Evolutionary conservation across 352 stramenopile species (phyloP).

Genomic region (Phytophthora citrophthora): DNA sequence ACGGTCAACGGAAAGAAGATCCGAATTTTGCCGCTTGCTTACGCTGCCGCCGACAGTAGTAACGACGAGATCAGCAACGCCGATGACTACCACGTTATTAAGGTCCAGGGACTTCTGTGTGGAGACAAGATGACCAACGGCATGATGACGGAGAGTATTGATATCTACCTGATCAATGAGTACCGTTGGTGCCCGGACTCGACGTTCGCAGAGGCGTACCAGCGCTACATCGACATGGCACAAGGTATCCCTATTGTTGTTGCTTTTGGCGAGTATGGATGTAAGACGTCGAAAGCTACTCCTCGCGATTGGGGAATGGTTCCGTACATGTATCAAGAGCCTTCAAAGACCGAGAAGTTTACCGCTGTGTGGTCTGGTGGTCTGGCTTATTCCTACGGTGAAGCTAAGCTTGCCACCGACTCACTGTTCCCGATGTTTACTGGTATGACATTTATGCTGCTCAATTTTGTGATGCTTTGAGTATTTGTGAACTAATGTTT

Average conservation of each 20-base stretch:
- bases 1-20: slow-evolving; percentile 84
- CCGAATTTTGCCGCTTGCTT: slow-evolving; percentile 78
- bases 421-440: slow-evolving; percentile 87
- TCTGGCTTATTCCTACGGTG: slow-evolving; percentile 85
- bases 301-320: slow-evolving; percentile 80
- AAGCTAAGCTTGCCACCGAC: slow-evolving; percentile 74
- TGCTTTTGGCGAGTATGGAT: slow-evolving; percentile 85
- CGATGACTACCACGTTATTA: slow-evolving; percentile 83
- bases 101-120: slow-evolving; percentile 86
- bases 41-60: slow-evolving; percentile 83
- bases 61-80: slow-evolving; percentile 64
- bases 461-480: neutral
- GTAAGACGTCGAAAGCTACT: slow-evolving; percentile 54
- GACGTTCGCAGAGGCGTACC: slow-evolving; percentile 74
- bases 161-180: slow-evolving; percentile 91
- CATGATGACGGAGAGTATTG: slow-evolving; percentile 83
- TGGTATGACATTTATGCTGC: slow-evolving; percentile 34
- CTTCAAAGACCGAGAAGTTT: slow-evolving; percentile 69
- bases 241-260: slow-evolving; percentile 84
- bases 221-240: slow-evolving; percentile 73
- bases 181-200: slow-evolving; percentile 85
- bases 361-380: slow-evolving; percentile 84
- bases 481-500: slow-evolving; percentile 17
- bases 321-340: slow-evolving; percentile 80
- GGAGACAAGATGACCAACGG: slow-evolving; percentile 86